Evolutionary conservation across 2,329 filamentous ascomycete species (phyloP).

Genomic region (Thermoascus crustaceus): DNA sequence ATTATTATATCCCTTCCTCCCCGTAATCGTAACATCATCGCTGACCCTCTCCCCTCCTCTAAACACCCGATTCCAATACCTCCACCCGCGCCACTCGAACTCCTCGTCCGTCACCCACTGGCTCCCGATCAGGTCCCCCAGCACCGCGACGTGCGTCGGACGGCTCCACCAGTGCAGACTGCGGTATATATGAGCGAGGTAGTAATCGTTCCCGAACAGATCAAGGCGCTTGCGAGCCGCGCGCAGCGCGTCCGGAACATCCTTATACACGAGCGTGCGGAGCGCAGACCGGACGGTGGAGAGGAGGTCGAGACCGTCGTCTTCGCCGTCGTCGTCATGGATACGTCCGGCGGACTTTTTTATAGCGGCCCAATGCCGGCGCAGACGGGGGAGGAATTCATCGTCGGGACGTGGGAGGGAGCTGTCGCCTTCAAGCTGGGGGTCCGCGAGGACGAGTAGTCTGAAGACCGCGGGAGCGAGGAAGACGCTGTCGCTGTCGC

Average conservation of each 20-base stretch:
- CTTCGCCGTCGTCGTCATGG: neutral
- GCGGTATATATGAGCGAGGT: conserved; percentile 86
- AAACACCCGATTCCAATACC: conserved; percentile 80
- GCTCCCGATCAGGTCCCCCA: conserved; percentile 86
- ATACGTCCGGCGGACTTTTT: conserved; percentile 6
- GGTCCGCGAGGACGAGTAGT: conserved; percentile 80
- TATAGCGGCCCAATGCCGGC: conserved; percentile 26
- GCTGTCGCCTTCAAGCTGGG: conserved; percentile 86
- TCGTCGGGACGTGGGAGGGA: conserved; percentile 56
- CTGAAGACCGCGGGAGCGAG: conserved; percentile 66
- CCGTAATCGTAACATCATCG: conserved; percentile 33
- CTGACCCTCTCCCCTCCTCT: conserved; percentile 55
- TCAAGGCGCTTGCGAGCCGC: conserved; percentile 73
- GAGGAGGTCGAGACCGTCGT: conserved; percentile 9
- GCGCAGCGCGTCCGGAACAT: conserved; percentile 59
- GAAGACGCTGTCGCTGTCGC: no score
- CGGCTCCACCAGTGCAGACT: conserved; percentile 73
- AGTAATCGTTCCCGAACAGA: conserved; percentile 87
- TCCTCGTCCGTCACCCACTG: conserved; percentile 89
- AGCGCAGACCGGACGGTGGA: conserved; percentile 16
- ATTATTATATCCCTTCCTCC: conserved; percentile 26
- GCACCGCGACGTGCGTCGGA: conserved; percentile 79
- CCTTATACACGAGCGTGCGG: conserved; percentile 48
- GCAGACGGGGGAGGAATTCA: conserved; percentile 35
- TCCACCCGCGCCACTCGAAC: conserved; percentile 61